Conservation (phyloP, 805 yeast species). For the Kuraishia hungarica region DNA sequence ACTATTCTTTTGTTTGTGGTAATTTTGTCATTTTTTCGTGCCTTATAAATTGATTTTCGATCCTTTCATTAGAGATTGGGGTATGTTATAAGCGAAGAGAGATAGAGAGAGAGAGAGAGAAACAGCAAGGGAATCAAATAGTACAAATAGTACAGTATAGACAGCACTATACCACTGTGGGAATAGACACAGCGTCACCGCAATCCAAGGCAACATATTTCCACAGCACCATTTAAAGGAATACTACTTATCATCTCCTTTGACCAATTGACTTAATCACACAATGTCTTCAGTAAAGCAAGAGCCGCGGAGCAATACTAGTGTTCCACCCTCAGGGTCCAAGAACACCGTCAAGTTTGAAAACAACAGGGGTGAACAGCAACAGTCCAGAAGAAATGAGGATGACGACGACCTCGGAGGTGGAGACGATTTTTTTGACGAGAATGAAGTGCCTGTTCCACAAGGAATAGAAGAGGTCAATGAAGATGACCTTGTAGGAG, state of each 20-base stretch:
- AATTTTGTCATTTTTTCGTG: no score
- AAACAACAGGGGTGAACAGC: not conserved
- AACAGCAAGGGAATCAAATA: not conserved
- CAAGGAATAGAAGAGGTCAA: constrained; percentile 25
- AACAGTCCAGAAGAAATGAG: not conserved
- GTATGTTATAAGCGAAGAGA: not conserved
- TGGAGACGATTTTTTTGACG: constrained; percentile 16
- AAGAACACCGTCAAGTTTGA: not conserved
- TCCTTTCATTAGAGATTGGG: not conserved
- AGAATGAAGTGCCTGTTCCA: constrained; percentile 23
- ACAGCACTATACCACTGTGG: no score
- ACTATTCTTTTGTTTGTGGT: no score
- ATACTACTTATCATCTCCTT: not conserved
- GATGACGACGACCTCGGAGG: constrained; percentile 6
- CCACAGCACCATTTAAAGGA: not conserved
- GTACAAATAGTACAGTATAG: no score
- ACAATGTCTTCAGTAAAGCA: not conserved
- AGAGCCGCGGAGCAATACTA: not conserved
- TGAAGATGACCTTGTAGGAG: constrained; percentile 35
- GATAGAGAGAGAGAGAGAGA: not conserved
- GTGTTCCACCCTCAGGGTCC: not conserved
- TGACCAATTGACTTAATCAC: no score
- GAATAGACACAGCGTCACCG: no score
- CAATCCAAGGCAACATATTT: not conserved
- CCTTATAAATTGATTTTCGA: not conserved